Base-by-base conservation (phyloP, 2,329 filamentous ascomycete species). In the Tolypocladium ovalisporum region DNA sequence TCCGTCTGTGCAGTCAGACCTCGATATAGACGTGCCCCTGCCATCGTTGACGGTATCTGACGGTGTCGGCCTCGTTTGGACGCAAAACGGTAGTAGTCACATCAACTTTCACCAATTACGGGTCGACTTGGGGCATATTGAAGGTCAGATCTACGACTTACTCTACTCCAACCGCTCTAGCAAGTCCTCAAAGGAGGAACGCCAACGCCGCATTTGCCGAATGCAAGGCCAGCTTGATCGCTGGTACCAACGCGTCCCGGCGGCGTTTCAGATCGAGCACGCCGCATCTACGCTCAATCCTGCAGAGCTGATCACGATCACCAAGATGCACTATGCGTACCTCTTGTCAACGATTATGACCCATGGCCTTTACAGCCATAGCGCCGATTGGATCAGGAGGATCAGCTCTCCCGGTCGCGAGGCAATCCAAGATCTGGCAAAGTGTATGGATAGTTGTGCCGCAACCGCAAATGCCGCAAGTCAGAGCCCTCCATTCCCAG, bases 121-220 rank as follows among this genome's bases (percentile, higher is more conserved):
- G 1, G 66, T 75, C 3, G 71, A 75, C 52, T 67, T 77, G 2
- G 70, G 71, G 1, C 70, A 74, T 39, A 67, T 77, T 8, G 60
- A 76, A 32, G 75, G 75, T 24, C 71, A 70, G 53, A 66, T 75
- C 0, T 76, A 75, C 52, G 73, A 77, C 36, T 65, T 68, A 10
- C 62, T 77, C 1, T 72, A 73, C 57, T 68, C 68, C 0, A 69
- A 68, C 55, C 61, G 65, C 2, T 62, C 66, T 1, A 58, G 44
- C 52, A 69, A 66, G 22, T 57, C 63, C 8, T 66, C 64, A n/a
- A 64, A 66, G 1, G 60, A 66, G 3, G 67, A 70, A 47, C 68
- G 72, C 0, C 62, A 66, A 29, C 60, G 63, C 13, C 66, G 68
- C 0, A 65, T 73, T 4, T 32, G 54, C 12, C 60, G 65, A 9